phyloP scores from a whole-genome alignment of 1,284 basidiomycete genomes.

The Ceratobasidium sp. region DNA sequence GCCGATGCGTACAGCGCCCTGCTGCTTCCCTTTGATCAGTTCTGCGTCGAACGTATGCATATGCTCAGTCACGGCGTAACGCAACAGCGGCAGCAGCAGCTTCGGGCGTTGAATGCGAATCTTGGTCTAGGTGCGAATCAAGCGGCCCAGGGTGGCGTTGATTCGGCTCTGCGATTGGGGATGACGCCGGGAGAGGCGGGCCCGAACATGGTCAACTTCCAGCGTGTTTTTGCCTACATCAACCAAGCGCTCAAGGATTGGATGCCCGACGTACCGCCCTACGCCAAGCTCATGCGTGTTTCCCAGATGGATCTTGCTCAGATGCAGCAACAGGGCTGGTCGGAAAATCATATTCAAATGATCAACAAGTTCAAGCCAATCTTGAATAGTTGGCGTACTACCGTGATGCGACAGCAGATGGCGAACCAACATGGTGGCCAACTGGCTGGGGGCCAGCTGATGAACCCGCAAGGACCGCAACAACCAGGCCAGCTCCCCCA shows the following conservation, averaged over 20 bases:
- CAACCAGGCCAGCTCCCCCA: background rate
- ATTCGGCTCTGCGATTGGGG: background rate
- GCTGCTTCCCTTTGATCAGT: constrained; percentile 21
- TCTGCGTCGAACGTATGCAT: constrained; percentile 20
- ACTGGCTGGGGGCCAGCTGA: constrained; percentile 11
- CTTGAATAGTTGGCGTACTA: background rate
- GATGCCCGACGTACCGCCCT: constrained; percentile 27
- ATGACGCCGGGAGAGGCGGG: constrained; percentile 5
- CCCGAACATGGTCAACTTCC: background rate
- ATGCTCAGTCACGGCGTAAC: background rate
- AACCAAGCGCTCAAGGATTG: constrained; percentile 31
- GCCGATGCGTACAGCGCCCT: constrained; percentile 17
- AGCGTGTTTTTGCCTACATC: constrained; percentile 6
- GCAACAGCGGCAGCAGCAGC: background rate
- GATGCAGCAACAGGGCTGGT: constrained; percentile 33
- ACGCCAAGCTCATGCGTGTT: constrained; percentile 25
- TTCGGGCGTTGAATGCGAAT: background rate
- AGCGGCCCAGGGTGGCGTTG: too few species aligned
- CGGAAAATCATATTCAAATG: constrained; percentile 1
- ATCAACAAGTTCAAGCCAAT: constrained; percentile 12
- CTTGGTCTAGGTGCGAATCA: too few species aligned
- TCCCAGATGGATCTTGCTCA: constrained; percentile 16
- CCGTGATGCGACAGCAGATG: constrained; percentile 14
- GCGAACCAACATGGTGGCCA: background rate
- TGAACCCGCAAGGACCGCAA: constrained; percentile 13